phyloP scores from a whole-genome alignment of 2,329 filamentous ascomycete species.

The Cladosporium sp. region DNA sequence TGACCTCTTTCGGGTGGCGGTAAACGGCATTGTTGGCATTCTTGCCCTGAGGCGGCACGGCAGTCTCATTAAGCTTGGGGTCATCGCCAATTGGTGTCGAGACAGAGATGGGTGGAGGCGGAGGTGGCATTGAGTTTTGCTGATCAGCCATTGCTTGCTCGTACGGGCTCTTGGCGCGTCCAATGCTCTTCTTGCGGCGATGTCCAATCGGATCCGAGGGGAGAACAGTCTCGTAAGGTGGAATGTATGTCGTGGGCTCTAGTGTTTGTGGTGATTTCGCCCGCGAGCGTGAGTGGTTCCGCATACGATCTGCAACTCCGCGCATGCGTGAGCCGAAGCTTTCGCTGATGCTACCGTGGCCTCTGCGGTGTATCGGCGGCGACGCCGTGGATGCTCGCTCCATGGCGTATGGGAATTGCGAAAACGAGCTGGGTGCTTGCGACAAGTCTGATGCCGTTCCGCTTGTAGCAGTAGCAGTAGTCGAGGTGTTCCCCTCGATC shows the following conservation, averaged over 20 bases:
- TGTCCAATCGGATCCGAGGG: constrained; percentile 20
- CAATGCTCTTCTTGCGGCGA: constrained; percentile 17
- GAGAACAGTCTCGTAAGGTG: constrained; percentile 43
- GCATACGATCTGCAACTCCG: constrained; percentile 55
- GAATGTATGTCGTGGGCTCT: constrained; percentile 19
- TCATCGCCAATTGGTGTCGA: constrained; percentile 24
- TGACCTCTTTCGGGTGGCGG: constrained; percentile 42
- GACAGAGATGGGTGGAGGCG: constrained; percentile 35
- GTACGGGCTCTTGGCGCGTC: constrained; percentile 27
- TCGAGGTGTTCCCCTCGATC: no score
- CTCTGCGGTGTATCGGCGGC: constrained; percentile 46
- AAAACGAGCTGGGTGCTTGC: constrained; percentile 13
- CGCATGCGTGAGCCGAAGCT: constrained; percentile 51
- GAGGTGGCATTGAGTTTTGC: constrained; percentile 17
- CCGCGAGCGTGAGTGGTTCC: constrained; percentile 52
- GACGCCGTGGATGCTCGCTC: constrained; percentile 28
- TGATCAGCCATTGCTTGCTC: constrained; percentile 29
- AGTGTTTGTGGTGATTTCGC: constrained; percentile 41
- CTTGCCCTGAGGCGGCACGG: constrained; percentile 33
- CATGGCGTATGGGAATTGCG: constrained; percentile 25
- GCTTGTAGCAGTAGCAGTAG: no score
- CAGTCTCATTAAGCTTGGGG: constrained; percentile 34
- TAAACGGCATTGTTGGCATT: constrained; percentile 24
- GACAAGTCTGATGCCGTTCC: constrained; percentile 19
- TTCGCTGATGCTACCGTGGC: constrained; percentile 53